Base-by-base conservation (phyloP, 108 stramenopile genomes). In the Skeletonema grethae region DNA sequence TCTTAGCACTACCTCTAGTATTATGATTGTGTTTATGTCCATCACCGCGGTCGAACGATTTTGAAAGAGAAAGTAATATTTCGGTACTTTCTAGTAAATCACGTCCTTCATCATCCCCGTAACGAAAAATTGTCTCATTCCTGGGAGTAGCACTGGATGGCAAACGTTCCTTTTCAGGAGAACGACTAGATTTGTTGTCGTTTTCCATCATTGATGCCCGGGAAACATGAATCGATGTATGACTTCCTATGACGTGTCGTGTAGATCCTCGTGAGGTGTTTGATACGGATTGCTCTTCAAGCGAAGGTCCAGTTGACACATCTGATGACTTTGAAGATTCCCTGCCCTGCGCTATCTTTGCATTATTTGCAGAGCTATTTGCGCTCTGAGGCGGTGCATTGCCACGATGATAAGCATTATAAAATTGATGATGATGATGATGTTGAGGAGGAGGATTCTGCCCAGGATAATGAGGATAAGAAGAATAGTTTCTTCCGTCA, bases 161-260 rank as follows among this genome's bases (percentile, higher is more conserved):
- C 68, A 30, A 31, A 66, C 30, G 22, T 56, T 55, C 69, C 22
- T 66, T 29, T 57, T 65, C 57, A 57, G 57, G 25, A 60, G 68
- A 20, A 22, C 38, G 24, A 32, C 18, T 12, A 58, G 8, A 18
- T 32, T 65, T 63, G 55, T 43, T 24, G 4, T 36, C n/a, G 5
- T 41, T 62, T 36, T 66, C 73, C 57, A 22, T 10, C 31, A 53
- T 62, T 32, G 57, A 46, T 5, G 83, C 82, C n/a, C 88, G 57
- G 1, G 88, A 86, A 58, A 93, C 70, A 61, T 90, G 90, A 67
- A 90, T 87, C 43, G 92, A 88, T 4, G 92, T 89, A 12, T 84
- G 75, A 9, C 80, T 77, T 12, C 92, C 92, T 58, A 93, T 89
- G 31, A 35, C 50, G 16, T 38, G 32, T 16, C 32, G 56, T 16